These are phyloP conservation scores for Beauveria australis DNA, from an alignment of 2,329 filamentous ascomycete genomes.

Conservation along the genomic window DNA sequence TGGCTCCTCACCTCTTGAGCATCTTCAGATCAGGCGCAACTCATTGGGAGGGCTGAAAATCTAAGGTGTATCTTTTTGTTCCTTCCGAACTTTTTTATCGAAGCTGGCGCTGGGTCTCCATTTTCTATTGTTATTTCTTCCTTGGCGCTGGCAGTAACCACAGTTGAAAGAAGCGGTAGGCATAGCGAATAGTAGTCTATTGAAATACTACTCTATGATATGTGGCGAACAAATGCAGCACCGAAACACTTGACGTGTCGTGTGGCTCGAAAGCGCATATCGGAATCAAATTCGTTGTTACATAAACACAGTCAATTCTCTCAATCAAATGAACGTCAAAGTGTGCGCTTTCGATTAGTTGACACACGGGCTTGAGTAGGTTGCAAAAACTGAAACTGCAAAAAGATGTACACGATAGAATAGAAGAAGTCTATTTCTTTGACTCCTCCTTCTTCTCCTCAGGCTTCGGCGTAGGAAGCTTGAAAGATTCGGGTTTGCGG, in stretches of 20 bases:
- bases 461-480: slow-evolving; percentile 89
- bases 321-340: not conserved
- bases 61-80: not conserved
- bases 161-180: not conserved
- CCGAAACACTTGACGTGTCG: not conserved
- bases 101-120: not conserved
- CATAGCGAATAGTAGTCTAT: slow-evolving; percentile 4
- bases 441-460: slow-evolving; percentile 85
- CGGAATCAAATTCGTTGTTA: not conserved
- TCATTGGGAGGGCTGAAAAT: not conserved
- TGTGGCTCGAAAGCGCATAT: not conserved
- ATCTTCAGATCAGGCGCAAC: slow-evolving; percentile 1
- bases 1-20: not conserved
- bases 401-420: slow-evolving; percentile 25
- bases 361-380: not conserved
- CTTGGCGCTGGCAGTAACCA: not conserved
- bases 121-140: not conserved
- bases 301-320: not conserved
- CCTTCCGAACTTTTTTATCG: not conserved
- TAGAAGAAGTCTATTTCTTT: slow-evolving; percentile 63
- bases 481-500: slow-evolving; percentile 79
- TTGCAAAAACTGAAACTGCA: slow-evolving; percentile 12
- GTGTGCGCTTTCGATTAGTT: not conserved
- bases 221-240: too few species aligned
- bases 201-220: slow-evolving; percentile 7